These are phyloP conservation scores for Aureobasidium mangrovei DNA, from an alignment of 2,329 filamentous ascomycete genomes.

Conservation along the genomic window DNA sequence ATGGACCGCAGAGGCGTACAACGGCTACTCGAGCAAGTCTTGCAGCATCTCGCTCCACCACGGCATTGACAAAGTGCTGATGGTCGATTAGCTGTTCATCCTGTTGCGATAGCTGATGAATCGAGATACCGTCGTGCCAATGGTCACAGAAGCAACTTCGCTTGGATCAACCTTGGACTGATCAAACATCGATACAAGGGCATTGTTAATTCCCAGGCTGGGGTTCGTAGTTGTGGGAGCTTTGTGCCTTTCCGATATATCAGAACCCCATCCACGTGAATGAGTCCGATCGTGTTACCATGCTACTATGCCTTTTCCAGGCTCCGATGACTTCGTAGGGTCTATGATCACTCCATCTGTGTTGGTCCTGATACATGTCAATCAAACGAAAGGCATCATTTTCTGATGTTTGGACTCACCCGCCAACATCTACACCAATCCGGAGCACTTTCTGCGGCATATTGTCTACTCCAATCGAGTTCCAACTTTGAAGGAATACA, in stretches of 20 bases:
- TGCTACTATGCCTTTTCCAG: slow-evolving; percentile 3
- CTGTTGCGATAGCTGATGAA: too few species aligned
- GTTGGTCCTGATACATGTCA: neutral
- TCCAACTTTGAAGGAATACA: neutral
- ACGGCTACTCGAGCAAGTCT: slow-evolving; percentile 7
- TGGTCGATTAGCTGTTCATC: neutral
- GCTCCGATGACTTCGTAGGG: neutral
- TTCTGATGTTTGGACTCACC: neutral
- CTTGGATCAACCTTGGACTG: neutral
- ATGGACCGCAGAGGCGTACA: slow-evolving; percentile 28
- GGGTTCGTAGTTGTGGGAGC: slow-evolving; percentile 8
- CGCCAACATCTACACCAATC: slow-evolving; percentile 10
- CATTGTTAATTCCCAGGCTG: slow-evolving; percentile 7
- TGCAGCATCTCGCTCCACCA: slow-evolving; percentile 7
- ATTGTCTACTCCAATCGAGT: neutral
- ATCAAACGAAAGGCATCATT: neutral
- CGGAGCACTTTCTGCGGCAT: neutral
- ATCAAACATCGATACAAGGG: neutral
- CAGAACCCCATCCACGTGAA: neutral
- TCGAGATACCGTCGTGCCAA: slow-evolving; percentile 5
- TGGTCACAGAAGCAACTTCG: slow-evolving; percentile 7
- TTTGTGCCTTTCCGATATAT: neutral
- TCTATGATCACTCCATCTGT: slow-evolving; percentile 7
- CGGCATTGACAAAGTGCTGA: slow-evolving; percentile 12
- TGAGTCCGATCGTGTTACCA: neutral